Conservation (phyloP, 768 basidiomycete genomes). For the Tylopilus sp. region DNA sequence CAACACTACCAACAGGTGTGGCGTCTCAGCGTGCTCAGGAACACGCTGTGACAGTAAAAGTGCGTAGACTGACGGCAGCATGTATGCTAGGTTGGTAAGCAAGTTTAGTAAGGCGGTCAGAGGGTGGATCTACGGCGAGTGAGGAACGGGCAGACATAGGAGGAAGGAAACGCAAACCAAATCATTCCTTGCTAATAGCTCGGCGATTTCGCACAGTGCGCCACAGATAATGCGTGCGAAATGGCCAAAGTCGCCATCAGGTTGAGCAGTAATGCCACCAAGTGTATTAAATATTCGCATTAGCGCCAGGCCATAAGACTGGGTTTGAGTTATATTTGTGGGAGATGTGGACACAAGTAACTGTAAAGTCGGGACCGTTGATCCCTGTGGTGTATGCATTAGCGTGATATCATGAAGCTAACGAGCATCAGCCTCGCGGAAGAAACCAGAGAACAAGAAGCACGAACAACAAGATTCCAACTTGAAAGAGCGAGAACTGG, state of each 20-base stretch:
- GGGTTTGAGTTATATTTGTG: constrained; percentile 20
- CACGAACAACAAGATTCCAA: constrained; percentile 54
- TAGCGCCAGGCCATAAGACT: constrained; percentile 41
- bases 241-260: constrained; percentile 17
- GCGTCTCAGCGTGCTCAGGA: constrained; percentile 24
- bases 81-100: constrained; percentile 42
- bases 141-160: constrained; percentile 2
- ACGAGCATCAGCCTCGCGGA: constrained; percentile 1
- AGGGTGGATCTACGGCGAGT: constrained; percentile 37
- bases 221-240: constrained; percentile 29
- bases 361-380: constrained; percentile 48
- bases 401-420: constrained; percentile 63
- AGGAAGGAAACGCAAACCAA: constrained; percentile 35
- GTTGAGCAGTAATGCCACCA: constrained; percentile 21
- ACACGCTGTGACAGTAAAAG: constrained; percentile 32
- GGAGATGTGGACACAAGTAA: constrained; percentile 41
- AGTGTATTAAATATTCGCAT: constrained; percentile 34
- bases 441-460: not conserved
- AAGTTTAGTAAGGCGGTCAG: constrained; percentile 54
- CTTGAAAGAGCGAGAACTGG: constrained; percentile 41
- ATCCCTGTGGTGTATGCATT: constrained; percentile 45
- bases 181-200: constrained; percentile 33
- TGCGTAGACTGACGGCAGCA: constrained; percentile 46
- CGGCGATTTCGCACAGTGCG: constrained; percentile 40
- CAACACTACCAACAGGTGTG: constrained; percentile 38